Evolutionary conservation across 2,329 filamentous ascomycete species (phyloP), one percentile per base, ranked within the genome.

Genomic region (Colletotrichum godetiae): DNA sequence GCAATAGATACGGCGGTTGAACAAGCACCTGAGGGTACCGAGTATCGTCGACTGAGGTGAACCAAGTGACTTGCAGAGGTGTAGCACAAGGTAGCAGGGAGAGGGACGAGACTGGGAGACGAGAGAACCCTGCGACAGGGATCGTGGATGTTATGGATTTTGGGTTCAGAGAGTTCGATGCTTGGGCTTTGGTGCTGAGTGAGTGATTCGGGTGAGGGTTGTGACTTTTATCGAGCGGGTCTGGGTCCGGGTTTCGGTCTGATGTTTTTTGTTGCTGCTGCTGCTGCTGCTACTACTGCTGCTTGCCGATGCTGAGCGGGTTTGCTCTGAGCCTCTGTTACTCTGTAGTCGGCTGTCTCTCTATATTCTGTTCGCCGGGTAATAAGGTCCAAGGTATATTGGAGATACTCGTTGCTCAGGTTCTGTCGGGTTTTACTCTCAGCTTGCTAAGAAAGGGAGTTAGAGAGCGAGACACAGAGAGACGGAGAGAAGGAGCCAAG

Each of bases 121-220:
- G 37, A 52, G 61, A 52, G 58, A 22, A n/a, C 42, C 22, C n/a
- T 12, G 37, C 31, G 37, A 31, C 65, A 72, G 69, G 57, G 69
- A 37, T 72, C 52, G 35, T 62, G 65, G 53, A 33, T 68, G 69
- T 69, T 62, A 31, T 62, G 58, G 67, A 27, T 68, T 60, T 49
- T 62, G 57, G 62, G 55, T 70, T 35, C 42, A 57, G 52, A 22
- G 35, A 46, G 62, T 29, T n/a, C 49, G 19, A 46, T 65, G 52
- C 52, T 65, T 65, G 52, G 52, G 52, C 33, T 55, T 65, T 33
- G 52, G 19, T 42, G 52, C 62, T 65, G 49, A 65, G 62, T 57
- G 46, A 52, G n/a, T 53, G 49, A 63, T 24, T 33, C 53, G 12
- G 29, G 62, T 31, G 62, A 65, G 62, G 31, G 62, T 56, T 64